These are phyloP conservation scores for Clarkia xantiana DNA, from an alignment of 345 rosid genomes.

Conservation along the genomic window DNA sequence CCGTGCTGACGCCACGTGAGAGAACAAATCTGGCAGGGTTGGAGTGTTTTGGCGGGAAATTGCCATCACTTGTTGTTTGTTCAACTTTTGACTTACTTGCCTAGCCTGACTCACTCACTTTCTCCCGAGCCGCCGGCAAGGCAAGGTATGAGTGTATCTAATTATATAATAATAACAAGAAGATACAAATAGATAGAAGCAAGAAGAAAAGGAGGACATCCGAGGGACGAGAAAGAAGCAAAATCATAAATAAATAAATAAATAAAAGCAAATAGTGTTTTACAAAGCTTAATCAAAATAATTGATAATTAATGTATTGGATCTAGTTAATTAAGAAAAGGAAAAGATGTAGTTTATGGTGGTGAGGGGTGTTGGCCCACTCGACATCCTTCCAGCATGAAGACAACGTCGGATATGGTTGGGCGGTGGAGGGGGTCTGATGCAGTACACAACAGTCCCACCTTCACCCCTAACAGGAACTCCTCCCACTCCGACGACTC, in stretches of 20 bases:
- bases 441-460: conserved; percentile 82
- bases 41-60: conserved; percentile 21
- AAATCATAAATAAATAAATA: too few relatives aligned
- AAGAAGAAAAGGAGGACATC: too few relatives aligned
- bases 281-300: conserved; percentile 3
- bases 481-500: conserved; percentile 99
- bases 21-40: neutral
- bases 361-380: conserved; percentile 81
- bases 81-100: neutral
- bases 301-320: neutral
- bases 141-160: too few relatives aligned
- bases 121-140: conserved; percentile 11
- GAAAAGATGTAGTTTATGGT: conserved; percentile 70
- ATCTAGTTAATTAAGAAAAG: conserved; percentile 25
- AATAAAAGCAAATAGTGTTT: neutral
- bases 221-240: too few relatives aligned
- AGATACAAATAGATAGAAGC: too few relatives aligned
- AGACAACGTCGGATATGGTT: conserved; percentile 69
- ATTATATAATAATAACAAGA: too few relatives aligned
- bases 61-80: conserved; percentile 5
- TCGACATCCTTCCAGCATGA: conserved; percentile 98
- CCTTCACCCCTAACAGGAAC: conserved; percentile 84
- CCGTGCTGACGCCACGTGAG: conserved; percentile 29
- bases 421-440: conserved; percentile 84
- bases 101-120: neutral